A percentile compares a stretch with the other conserved stretches of the same genome.
Conservation (phyloP, 139 green algal species). For the Chlamydomonas schloesseri region DNA sequence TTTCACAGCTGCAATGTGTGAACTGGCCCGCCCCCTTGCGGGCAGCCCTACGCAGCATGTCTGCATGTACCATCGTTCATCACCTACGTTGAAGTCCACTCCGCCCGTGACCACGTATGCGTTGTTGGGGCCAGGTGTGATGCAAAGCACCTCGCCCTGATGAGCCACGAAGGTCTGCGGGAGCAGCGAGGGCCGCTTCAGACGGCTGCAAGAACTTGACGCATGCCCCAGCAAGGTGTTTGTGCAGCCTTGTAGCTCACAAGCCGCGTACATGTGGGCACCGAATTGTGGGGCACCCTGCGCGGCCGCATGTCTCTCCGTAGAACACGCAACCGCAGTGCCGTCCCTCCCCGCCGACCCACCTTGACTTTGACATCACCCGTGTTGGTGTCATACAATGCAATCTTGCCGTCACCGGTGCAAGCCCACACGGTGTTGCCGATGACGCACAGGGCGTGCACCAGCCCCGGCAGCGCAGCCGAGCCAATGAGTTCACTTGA, state of each 20-base stretch:
- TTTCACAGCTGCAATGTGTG: no score
- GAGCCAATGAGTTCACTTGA: constrained; percentile 31
- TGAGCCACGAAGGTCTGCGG: constrained; percentile 61
- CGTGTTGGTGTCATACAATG: constrained; percentile 50
- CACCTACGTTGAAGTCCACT: constrained; percentile 63
- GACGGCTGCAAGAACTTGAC: neutral
- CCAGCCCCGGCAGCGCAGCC: constrained; percentile 34
- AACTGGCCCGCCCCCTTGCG: no score
- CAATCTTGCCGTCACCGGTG: constrained; percentile 55
- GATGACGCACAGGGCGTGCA: constrained; percentile 44
- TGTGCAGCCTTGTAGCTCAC: neutral
- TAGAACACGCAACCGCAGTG: neutral
- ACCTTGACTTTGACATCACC: constrained; percentile 42
- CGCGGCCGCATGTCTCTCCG: no score
- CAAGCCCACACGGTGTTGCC: constrained; percentile 46
- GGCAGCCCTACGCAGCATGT: no score
- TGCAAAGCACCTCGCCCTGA: constrained; percentile 67
- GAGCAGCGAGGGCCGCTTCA: neutral
- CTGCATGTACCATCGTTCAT: no score
- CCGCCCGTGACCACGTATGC: constrained; percentile 61
- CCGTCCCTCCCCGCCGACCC: neutral
- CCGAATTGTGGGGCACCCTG: no score
- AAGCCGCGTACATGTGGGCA: neutral
- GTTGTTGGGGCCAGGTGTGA: constrained; percentile 12
- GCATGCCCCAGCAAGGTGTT: neutral